Base-by-base conservation (phyloP, 495 filamentous ascomycete species). In the Penicillium bovifimosum region DNA sequence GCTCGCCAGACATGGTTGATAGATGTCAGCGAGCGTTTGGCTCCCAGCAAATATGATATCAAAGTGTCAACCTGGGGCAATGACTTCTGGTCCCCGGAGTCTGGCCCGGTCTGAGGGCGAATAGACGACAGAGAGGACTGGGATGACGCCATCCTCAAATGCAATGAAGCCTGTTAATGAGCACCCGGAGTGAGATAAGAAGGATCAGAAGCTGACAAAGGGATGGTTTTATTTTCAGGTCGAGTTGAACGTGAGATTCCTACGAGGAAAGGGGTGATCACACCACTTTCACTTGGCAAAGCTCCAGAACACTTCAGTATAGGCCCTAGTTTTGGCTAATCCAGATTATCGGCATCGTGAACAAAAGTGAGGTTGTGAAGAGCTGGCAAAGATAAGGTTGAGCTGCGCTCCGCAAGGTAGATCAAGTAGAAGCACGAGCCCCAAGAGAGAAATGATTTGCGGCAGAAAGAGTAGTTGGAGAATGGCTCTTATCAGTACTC, bases 1-100 rank as follows among this genome's bases (percentile, higher is more conserved):
- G 92, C 93, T 36, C 89, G 88, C 68, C 85, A 84, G 35, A 96
- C 90, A 56, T 91, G 83, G 41, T 72, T 80, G 58, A 92, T 88
- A 2, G 88, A 90, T n/a, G 87, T 86, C 2, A 98, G 81, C 7
- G 92, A 91, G 24, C 89, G 83, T 71, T 97, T 98, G 3, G 95
- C 88, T 35, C 85, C 85, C 13, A 96, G 79, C 26, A 97, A 87
- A 71, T 95, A 82, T 2, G 79, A 76, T 39, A 96, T 86, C 26
- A 96, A 81, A 3, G 79, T 82, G 50, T 93, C 88, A 47, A 93
- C 78, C 27, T 64, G 64, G 26, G 66, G 69, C 44, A 65, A 56
- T 9, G 61, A 52, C 18, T 55, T 54, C 29, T 64, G 52, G n/a
- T 59, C 59, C 26, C 41, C 24, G 9, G 28, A 4, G 42, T 28